Conservation (phyloP, 2,329 filamentous ascomycete species). For the Beauveria pseudobassiana region DNA sequence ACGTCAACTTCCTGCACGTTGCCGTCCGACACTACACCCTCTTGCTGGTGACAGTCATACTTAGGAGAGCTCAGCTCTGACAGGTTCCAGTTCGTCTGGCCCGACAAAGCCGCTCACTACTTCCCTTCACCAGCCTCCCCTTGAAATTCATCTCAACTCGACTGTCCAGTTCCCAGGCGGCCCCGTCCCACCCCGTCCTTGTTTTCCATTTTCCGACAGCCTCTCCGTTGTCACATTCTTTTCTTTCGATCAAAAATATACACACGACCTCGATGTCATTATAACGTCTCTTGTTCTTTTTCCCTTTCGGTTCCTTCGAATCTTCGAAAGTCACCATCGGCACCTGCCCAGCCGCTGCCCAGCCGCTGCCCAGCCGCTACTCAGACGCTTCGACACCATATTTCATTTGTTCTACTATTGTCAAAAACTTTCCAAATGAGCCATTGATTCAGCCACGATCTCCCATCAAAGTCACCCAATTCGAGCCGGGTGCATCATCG, state of each 20-base stretch:
- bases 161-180: conserved; percentile 18
- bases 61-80: conserved; percentile 12
- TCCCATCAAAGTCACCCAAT: conserved; percentile 18
- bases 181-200: conserved; percentile 22
- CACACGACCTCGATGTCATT: conserved; percentile 30
- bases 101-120: conserved; percentile 10
- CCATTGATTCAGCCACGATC: conserved; percentile 32
- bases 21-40: background rate
- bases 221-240: conserved; percentile 19
- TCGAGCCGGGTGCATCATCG: conserved; percentile 17
- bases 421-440: conserved; percentile 28
- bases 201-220: conserved; percentile 13
- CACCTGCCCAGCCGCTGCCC: conserved; percentile 19
- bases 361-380: conserved; percentile 20
- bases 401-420: conserved; percentile 29
- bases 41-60: conserved; percentile 4
- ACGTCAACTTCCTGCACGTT: conserved; percentile 1
- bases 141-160: conserved; percentile 2
- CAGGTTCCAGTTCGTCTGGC: conserved; percentile 13
- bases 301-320: conserved; percentile 24
- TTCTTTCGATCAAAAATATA: conserved; percentile 13
- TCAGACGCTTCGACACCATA: conserved; percentile 25
- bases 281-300: conserved; percentile 34
- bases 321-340: conserved; percentile 23
- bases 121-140: background rate